Base-by-base conservation (phyloP, 352 stramenopile species). In the Phytophthora pinifolia region DNA sequence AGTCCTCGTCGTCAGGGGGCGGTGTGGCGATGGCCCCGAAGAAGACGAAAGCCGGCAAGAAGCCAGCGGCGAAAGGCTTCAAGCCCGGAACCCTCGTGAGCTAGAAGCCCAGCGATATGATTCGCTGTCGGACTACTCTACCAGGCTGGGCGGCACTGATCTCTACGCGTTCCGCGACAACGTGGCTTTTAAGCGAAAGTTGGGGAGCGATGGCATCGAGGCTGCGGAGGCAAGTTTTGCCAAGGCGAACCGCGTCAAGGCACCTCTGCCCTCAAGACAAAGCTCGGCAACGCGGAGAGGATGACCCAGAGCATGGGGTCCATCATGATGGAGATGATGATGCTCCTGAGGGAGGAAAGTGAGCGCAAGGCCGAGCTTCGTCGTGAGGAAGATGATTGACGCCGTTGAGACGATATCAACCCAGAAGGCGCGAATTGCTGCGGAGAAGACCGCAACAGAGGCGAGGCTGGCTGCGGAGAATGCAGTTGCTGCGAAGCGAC, bases 1-100 rank as follows among this genome's bases (percentile, higher is more conserved):
- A n/a, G n/a, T n/a, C n/a, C n/a, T n/a, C n/a, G n/a, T n/a, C n/a
- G n/a, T n/a, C n/a, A n/a, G n/a, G n/a, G n/a, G n/a, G n/a, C n/a
- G n/a, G n/a, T n/a, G n/a, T n/a, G n/a, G n/a, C n/a, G n/a, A n/a
- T n/a, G n/a, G n/a, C n/a, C n/a, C n/a, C n/a, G n/a, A n/a, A n/a
- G n/a, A n/a, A n/a, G n/a, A n/a, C n/a, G n/a, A n/a, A n/a, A n/a
- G n/a, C n/a, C n/a, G n/a, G n/a, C n/a, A n/a, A n/a, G n/a, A n/a
- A n/a, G n/a, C n/a, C n/a, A n/a, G n/a, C n/a, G n/a, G n/a, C n/a
- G n/a, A n/a, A n/a, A n/a, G n/a, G n/a, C n/a, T n/a, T n/a, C n/a
- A n/a, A n/a, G n/a, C n/a, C 64, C 2, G 45, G 65, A 6, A 48
- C 75, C 25, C 41, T 65, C 15, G 31, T 1, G 35, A 41, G 35